Conservation (phyloP, 768 basidiomycete species). For the Dendrothele bispora region DNA sequence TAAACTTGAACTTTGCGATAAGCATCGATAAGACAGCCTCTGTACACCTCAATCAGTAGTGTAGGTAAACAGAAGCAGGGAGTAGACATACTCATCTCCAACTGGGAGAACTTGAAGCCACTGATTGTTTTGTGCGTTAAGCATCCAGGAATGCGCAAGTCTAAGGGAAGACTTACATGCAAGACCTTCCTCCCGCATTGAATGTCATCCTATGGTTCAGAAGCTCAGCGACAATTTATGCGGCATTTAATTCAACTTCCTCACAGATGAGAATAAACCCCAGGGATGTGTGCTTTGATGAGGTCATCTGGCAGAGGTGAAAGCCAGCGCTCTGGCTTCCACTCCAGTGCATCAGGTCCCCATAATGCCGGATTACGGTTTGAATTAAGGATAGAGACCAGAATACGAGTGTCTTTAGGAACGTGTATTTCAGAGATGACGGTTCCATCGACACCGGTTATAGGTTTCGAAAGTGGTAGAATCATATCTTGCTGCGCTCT, state of each 20-base stretch:
- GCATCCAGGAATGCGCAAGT: background rate
- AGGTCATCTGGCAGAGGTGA: slow-evolving; percentile 30
- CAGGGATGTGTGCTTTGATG: slow-evolving; percentile 30
- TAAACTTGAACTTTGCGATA: background rate
- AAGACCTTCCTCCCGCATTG: slow-evolving; percentile 37
- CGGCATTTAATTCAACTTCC: slow-evolving; percentile 4
- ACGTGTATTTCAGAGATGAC: slow-evolving; percentile 22
- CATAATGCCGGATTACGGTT: slow-evolving; percentile 37
- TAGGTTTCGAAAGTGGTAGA: slow-evolving; percentile 33
- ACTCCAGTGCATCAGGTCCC: slow-evolving; percentile 42
- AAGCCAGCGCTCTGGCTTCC: slow-evolving; percentile 48
- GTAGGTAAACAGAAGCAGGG: background rate
- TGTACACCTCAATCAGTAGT: background rate
- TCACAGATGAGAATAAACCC: slow-evolving; percentile 34
- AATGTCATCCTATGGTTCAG: slow-evolving; percentile 39
- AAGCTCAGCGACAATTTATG: background rate
- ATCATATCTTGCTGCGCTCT: slow-evolving; percentile 25
- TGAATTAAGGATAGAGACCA: slow-evolving; percentile 24
- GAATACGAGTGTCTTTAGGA: slow-evolving; percentile 24
- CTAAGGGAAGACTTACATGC: slow-evolving; percentile 27
- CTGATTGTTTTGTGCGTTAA: background rate
- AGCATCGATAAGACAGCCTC: background rate
- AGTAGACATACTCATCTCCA: slow-evolving; percentile 2
- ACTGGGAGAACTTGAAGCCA: slow-evolving; percentile 2
- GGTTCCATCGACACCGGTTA: slow-evolving; percentile 27